These are phyloP conservation scores for Megacollybia marginata DNA, from an alignment of 768 basidiomycete species.

Conservation along the genomic window DNA sequence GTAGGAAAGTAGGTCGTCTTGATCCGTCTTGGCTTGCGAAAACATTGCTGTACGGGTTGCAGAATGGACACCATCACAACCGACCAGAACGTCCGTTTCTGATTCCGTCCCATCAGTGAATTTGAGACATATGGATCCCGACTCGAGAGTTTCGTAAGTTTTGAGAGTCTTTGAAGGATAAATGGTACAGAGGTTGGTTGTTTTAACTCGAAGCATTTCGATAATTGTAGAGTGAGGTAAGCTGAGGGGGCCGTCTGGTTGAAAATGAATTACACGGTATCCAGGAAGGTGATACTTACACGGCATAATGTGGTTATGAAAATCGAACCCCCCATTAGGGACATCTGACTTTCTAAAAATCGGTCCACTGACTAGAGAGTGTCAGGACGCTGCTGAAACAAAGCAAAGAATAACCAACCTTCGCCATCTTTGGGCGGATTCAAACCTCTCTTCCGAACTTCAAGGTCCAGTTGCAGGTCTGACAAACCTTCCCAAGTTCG, in stretches of 20 bases:
- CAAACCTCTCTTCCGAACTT: slow-evolving; percentile 14
- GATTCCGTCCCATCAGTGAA: too few relatives aligned
- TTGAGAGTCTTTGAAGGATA: slow-evolving; percentile 14
- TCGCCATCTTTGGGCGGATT: slow-evolving; percentile 18
- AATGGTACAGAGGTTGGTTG: slow-evolving; percentile 16
- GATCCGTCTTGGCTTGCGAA: too few relatives aligned
- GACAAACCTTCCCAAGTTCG: slow-evolving; percentile 31
- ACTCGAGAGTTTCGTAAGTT: slow-evolving; percentile 4
- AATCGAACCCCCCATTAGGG: slow-evolving; percentile 13
- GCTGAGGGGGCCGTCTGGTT: slow-evolving; percentile 15
- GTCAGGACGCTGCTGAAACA: background rate
- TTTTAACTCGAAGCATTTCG: slow-evolving; percentile 15
- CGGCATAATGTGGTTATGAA: slow-evolving; percentile 20
- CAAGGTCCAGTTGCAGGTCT: slow-evolving; percentile 27
- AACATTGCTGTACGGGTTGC: slow-evolving; percentile 13
- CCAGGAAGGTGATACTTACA: slow-evolving; percentile 6
- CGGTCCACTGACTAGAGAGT: slow-evolving; percentile 11
- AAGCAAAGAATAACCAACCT: slow-evolving; percentile 4
- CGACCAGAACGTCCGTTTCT: too few relatives aligned
- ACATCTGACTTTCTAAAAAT: slow-evolving; percentile 20
- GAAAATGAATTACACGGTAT: background rate
- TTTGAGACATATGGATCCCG: slow-evolving; percentile 9
- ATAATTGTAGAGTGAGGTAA: slow-evolving; percentile 16
- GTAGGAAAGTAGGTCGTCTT: too few relatives aligned
- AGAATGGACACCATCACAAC: too few relatives aligned